These are phyloP conservation scores for Rostrohypoxylon terebratum DNA, from an alignment of 495 filamentous ascomycete species.

Conservation along the genomic window DNA sequence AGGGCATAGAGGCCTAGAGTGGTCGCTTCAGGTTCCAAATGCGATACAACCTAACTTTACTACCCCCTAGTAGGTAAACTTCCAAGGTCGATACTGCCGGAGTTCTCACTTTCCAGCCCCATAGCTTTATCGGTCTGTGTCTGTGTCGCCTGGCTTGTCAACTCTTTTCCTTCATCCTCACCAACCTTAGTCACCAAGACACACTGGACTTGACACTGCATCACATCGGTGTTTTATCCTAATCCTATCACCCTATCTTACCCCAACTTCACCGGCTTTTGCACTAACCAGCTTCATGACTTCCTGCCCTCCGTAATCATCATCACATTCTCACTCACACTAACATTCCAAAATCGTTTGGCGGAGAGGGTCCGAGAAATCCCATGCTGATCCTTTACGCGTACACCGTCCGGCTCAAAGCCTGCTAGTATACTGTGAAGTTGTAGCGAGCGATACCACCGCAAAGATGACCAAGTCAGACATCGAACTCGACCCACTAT, in stretches of 20 bases:
- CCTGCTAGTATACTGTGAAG: conserved; percentile 37
- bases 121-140: conserved; percentile 6
- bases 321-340: neutral
- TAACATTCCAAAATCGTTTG: conserved; percentile 24
- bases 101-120: conserved; percentile 3
- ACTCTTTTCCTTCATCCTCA: conserved; percentile 16
- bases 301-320: conserved; percentile 11
- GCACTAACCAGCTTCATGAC: conserved; percentile 15
- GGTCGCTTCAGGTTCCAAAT: neutral
- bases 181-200: conserved; percentile 12
- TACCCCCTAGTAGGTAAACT: neutral
- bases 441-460: conserved; percentile 37
- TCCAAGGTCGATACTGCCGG: conserved; percentile 3
- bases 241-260: conserved; percentile 18
- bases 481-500: conserved; percentile 72
- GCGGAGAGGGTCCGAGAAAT: conserved; percentile 28
- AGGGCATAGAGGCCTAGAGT: neutral
- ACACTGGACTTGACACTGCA: conserved; percentile 3
- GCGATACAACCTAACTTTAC: neutral
- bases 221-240: conserved; percentile 27
- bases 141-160: conserved; percentile 13
- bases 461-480: conserved; percentile 59
- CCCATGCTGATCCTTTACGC: conserved; percentile 18
- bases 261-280: conserved; percentile 6
- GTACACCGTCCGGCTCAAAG: conserved; percentile 17